A percentile compares a stretch with the other conserved stretches of the same genome.
These are phyloP conservation scores for Auricularia sp. DNA, from an alignment of 768 basidiomycete genomes.

Conservation along the genomic window DNA sequence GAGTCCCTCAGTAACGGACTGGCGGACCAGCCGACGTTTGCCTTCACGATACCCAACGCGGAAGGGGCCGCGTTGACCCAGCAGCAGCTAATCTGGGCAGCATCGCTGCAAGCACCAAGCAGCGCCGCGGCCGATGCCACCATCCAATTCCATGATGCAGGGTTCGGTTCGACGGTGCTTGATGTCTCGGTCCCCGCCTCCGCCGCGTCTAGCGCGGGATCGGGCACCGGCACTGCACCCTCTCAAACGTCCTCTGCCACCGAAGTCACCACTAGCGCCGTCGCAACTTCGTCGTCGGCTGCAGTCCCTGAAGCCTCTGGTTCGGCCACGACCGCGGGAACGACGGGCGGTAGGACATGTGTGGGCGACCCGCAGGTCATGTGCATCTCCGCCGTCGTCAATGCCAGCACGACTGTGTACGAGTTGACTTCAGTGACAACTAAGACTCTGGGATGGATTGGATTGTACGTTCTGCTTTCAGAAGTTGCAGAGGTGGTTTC, in stretches of 20 bases:
- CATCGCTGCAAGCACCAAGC: conserved; percentile 39
- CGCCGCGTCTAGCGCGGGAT: not conserved
- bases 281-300: conserved; percentile 12
- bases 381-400: conserved; percentile 40
- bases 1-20: conserved; percentile 12
- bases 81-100: conserved; percentile 51
- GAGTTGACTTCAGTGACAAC: not conserved
- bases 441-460: not conserved
- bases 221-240: not conserved
- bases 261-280: conserved; percentile 15
- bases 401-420: conserved; percentile 17
- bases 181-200: conserved; percentile 37
- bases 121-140: conserved; percentile 35
- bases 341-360: not conserved
- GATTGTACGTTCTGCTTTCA: not conserved
- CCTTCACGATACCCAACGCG: conserved; percentile 43
- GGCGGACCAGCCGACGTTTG: conserved; percentile 35
- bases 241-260: conserved; percentile 8
- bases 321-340: not conserved
- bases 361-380: conserved; percentile 26
- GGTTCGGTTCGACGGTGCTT: conserved; percentile 31
- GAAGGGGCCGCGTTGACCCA: conserved; percentile 26
- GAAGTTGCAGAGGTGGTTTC: too few relatives aligned
- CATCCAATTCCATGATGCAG: conserved; percentile 36
- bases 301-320: not conserved